Percentiles rank a stretch among this genome's conserved stretches.
phyloP scores from a whole-genome alignment of 768 basidiomycete species.

The Tylopilus rubrobrunneus region DNA sequence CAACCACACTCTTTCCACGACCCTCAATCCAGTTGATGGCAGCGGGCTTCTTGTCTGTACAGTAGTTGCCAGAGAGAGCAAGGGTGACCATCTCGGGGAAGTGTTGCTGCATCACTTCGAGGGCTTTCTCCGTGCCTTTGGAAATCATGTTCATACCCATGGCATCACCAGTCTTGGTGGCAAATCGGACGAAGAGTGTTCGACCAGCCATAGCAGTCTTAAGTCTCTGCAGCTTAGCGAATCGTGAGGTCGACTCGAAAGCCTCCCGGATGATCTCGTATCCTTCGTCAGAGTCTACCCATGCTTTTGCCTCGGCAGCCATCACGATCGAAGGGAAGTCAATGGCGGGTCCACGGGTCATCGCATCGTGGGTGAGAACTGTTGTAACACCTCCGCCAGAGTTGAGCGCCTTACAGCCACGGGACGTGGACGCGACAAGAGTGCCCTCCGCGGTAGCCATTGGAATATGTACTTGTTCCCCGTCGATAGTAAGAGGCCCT shows the following conservation, averaged over 20 bases:
- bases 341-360: conserved; percentile 99
- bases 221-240: conserved; percentile 79
- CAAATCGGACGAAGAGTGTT: conserved; percentile 89
- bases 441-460: conserved; percentile 99
- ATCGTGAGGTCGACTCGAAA: conserved; percentile 93
- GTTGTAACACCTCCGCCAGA: conserved; percentile 94
- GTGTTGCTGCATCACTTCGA: conserved; percentile 68
- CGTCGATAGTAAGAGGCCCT: conserved; percentile 91
- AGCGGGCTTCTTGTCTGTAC: conserved; percentile 99
- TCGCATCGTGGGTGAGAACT: conserved; percentile 86
- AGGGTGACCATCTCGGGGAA: conserved; percentile 93
- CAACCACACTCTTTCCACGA: conserved; percentile 95
- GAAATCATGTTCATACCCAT: conserved; percentile 99
- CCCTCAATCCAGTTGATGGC: conserved; percentile 99
- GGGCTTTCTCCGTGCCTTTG: conserved; percentile 94
- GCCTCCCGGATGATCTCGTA: conserved; percentile 71
- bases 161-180: conserved; percentile 92
- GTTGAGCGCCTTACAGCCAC: conserved; percentile 97
- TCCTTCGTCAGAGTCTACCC: conserved; percentile 84
- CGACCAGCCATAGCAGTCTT: conserved; percentile 92
- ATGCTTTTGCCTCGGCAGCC: conserved; percentile 82
- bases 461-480: conserved; percentile 79
- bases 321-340: conserved; percentile 82
- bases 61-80: conserved; percentile 95
- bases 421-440: conserved; percentile 93